Base-by-base conservation (phyloP, 78 protist species). In the Anaeramoeba ignava region DNA sequence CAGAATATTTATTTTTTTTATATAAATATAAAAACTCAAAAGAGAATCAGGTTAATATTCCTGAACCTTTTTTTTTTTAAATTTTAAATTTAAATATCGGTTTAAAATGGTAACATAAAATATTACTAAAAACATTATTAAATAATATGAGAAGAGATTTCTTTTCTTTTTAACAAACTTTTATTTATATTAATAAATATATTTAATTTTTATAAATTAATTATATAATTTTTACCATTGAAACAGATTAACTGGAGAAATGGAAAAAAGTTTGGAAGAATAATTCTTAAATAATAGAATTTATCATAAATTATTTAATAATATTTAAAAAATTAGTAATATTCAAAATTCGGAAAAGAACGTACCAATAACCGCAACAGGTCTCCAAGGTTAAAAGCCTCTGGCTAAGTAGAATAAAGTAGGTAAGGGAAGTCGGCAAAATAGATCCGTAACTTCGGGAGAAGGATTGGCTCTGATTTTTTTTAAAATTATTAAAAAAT, bases 361-460 rank as follows among this genome's bases (percentile, higher is more conserved):
- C 93, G 95, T 93, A 89, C 95, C 81, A 84, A 90, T 90, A 87
- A 90, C 94, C 95, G 91, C 93, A 90, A 67, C 95, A 92, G 95
- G 95, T 92, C n/a, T 90, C 89, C 95, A 88, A 92, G 95, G 95
- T 92, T 87, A 92, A 83, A 68, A 92, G 95, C 95, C 95, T 92
- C 94, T 92, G 86, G 92, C 84, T 17, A 82, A 78, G 87, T 90
- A 90, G 91, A 88, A 79, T 81, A 92, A 92, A 86, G 95, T 89
- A 92, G 91, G 87, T 89, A 90, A 92, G 95, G 95, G 95, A 92
- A 92, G 93, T 92, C 95, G 95, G 95, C 95, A 92, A 92, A 89
- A 82, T 91, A 85, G 95, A 84, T 90, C 95, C 89, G 95, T 89
- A 92, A 89, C 91, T 86, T 93, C 92, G 95, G 91, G 91, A 92